Conservation (phyloP, 768 basidiomycete genomes). For the Tricholoma terreum region DNA sequence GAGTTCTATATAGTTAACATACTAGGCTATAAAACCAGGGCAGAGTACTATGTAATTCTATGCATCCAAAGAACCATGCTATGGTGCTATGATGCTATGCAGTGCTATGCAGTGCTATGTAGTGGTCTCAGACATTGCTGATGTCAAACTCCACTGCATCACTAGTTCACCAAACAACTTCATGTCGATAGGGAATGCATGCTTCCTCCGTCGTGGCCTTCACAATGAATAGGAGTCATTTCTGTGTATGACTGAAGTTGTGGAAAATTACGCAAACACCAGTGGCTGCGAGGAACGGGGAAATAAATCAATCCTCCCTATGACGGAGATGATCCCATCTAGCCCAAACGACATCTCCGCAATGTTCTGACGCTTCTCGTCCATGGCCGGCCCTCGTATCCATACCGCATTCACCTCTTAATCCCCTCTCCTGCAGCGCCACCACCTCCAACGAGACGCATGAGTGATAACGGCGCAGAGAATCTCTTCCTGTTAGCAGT, state of each 20-base stretch:
- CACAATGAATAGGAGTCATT: slow-evolving; percentile 27
- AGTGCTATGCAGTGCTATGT: no score
- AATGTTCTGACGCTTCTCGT: neutral
- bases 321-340: neutral
- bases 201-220: slow-evolving; percentile 12
- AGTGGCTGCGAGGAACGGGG: neutral
- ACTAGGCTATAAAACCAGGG: no score
- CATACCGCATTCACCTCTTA: neutral
- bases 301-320: slow-evolving; percentile 1
- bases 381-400: neutral
- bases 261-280: neutral
- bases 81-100: no score
- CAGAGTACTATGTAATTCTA: no score
- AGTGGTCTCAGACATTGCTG: no score
- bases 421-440: neutral
- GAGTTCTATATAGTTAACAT: no score
- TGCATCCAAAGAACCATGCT: no score
- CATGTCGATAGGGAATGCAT: slow-evolving; percentile 38
- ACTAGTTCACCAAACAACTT: slow-evolving; percentile 45
- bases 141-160: slow-evolving; percentile 41
- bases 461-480: slow-evolving; percentile 2
- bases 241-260: neutral
- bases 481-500: slow-evolving; percentile 1
- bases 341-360: neutral
- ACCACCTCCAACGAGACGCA: neutral